A percentile compares a stretch with the other conserved stretches of the same genome.
Evolutionary conservation across 306 rosid genomes (phyloP).

Genomic region (Ziziphus jujuba): DNA sequence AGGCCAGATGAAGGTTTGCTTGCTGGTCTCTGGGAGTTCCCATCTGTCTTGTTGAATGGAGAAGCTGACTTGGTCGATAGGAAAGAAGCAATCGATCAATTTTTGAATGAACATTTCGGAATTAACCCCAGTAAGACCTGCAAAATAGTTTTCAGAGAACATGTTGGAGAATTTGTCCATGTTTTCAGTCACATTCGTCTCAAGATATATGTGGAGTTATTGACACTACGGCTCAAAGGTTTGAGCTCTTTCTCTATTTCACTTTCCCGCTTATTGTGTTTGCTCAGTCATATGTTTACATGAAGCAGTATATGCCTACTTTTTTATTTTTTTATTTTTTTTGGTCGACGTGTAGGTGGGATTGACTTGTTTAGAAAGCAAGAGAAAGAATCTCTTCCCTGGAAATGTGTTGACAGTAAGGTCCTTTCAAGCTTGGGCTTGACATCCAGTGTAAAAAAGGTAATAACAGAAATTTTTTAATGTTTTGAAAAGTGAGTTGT

Average conservation of each 20-base stretch:
- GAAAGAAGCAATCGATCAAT: slow-evolving; percentile 49
- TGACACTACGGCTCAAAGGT: slow-evolving; percentile 67
- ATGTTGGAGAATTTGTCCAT: slow-evolving; percentile 83
- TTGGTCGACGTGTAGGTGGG: slow-evolving; percentile 39
- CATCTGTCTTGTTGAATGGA: slow-evolving; percentile 66
- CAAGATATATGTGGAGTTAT: slow-evolving; percentile 72
- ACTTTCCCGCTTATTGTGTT: neutral
- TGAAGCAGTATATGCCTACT: neutral
- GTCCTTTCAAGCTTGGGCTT: slow-evolving; percentile 71
- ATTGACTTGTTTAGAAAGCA: slow-evolving; percentile 35
- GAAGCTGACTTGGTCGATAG: slow-evolving; percentile 49
- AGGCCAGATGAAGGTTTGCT: slow-evolving; percentile 90
- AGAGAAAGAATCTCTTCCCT: slow-evolving; percentile 43
- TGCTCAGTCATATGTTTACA: neutral
- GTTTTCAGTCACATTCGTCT: slow-evolving; percentile 89
- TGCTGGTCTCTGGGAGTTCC: slow-evolving; percentile 98
- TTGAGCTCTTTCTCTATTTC: slow-evolving; percentile 10
- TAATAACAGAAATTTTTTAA: slow-evolving; percentile 17
- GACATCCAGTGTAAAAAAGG: slow-evolving; percentile 92
- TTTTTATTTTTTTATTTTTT: slow-evolving; percentile 22
- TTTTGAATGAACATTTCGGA: slow-evolving; percentile 48
- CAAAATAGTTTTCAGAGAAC: slow-evolving; percentile 56
- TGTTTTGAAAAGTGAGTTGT: neutral
- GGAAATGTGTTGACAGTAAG: slow-evolving; percentile 69
- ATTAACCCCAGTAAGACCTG: slow-evolving; percentile 51